A percentile compares a stretch with the other conserved stretches of the same genome.
phyloP scores from a whole-genome alignment of 805 yeast species.

The Kregervanrija delftensis region DNA sequence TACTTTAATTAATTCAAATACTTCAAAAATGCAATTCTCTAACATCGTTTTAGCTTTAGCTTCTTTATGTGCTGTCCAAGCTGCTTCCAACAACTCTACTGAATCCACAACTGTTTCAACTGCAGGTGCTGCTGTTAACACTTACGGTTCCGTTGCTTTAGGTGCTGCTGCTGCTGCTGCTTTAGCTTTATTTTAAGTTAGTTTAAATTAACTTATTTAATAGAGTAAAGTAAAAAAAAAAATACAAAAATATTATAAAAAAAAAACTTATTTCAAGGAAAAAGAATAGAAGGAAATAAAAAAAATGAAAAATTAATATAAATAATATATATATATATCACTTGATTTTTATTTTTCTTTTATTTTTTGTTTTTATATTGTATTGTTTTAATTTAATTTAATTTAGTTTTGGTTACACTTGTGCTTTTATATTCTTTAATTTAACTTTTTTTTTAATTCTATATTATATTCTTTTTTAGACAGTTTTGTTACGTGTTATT shows the following conservation, averaged over 20 bases:
- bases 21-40: conserved; percentile 60
- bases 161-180: conserved; percentile 87
- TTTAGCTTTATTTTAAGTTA: conserved; percentile 38
- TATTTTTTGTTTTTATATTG: not conserved
- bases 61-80: conserved; percentile 63
- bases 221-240: too few species aligned
- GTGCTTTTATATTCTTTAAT: not conserved
- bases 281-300: too few species aligned
- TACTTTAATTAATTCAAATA: not conserved
- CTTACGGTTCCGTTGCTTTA: conserved; percentile 60
- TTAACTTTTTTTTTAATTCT: too few species aligned
- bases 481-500: too few species aligned
- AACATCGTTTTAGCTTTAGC: conserved; percentile 62
- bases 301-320: too few species aligned
- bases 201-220: not conserved
- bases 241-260: too few species aligned
- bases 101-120: conserved; percentile 35
- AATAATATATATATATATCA: too few species aligned
- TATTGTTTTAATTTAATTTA: not conserved
- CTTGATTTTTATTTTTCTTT: too few species aligned
- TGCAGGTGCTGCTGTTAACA: conserved; percentile 34
- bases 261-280: too few species aligned
- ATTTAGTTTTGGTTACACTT: not conserved
- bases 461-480: too few species aligned
- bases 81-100: conserved; percentile 43